Evolutionary conservation across 805 yeast genomes (phyloP).

Genomic region (Yarrowia sp.): DNA sequence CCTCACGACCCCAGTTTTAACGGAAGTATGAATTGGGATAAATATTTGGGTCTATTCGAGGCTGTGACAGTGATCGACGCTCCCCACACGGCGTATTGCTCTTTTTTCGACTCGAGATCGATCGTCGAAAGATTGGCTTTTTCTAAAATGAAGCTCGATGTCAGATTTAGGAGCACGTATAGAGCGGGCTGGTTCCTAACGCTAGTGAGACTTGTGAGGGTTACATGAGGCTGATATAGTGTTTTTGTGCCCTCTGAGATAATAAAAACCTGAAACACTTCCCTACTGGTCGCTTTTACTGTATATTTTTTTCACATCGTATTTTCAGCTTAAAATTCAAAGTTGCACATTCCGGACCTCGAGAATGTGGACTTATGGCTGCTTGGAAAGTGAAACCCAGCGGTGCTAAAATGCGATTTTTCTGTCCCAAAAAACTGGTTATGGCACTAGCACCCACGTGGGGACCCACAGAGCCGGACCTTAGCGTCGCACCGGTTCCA

Average conservation of each 20-base stretch:
- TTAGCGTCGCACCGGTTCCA: not conserved
- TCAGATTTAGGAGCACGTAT: no score
- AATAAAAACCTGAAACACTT: not conserved
- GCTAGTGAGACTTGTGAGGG: not conserved
- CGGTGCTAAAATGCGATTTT: no score
- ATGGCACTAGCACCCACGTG: not conserved
- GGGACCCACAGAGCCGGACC: not conserved
- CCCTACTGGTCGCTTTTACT: no score
- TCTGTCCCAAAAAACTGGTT: no score
- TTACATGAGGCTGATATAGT: no score
- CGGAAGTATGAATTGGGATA: no score
- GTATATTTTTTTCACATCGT: not conserved
- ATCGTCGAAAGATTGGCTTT: slow-evolving; percentile 4
- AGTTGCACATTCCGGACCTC: slow-evolving; percentile 7
- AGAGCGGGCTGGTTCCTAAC: no score
- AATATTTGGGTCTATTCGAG: no score
- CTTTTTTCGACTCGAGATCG: not conserved
- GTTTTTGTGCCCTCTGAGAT: no score
- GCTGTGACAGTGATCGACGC: no score
- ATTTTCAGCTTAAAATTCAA: not conserved
- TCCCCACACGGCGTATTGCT: not conserved
- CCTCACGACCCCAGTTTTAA: no score
- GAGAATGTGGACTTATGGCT: slow-evolving; percentile 4
- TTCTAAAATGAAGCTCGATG: no score
- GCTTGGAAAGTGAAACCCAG: not conserved